These are phyloP conservation scores for Asclepias syriaca DNA, from an alignment of 257 asterid genomes.

Conservation along the genomic window DNA sequence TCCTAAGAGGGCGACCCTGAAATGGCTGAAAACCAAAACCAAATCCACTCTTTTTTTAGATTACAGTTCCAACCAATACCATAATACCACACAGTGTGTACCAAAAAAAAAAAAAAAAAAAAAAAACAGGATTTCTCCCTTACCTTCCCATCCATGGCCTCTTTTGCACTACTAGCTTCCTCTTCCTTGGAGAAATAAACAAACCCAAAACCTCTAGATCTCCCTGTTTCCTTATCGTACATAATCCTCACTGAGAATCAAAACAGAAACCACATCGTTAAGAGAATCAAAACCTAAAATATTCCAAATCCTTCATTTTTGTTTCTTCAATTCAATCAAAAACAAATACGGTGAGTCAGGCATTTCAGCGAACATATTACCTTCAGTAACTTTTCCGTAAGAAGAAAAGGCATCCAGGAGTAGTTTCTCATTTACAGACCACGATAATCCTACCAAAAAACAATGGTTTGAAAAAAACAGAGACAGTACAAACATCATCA, in stretches of 20 bases:
- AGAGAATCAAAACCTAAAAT: no score
- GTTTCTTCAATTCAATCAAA: neutral
- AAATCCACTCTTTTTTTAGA: neutral
- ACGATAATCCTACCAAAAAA: conserved; percentile 31
- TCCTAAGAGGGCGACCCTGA: conserved; percentile 47
- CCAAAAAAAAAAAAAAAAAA: neutral
- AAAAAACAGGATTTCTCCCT: neutral
- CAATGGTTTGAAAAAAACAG: neutral
- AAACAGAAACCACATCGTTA: no score
- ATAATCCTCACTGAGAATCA: conserved; percentile 31
- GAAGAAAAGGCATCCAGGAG: conserved; percentile 37
- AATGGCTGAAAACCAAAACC: conserved; percentile 27
- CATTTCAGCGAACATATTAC: conserved; percentile 32
- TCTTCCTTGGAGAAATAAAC: conserved; percentile 37
- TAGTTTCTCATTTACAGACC: conserved; percentile 42
- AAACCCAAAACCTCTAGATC: conserved; percentile 50
- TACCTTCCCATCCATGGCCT: conserved; percentile 50
- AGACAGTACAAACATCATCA: neutral
- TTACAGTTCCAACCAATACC: neutral
- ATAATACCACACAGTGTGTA: neutral
- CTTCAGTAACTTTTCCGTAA: conserved; percentile 41
- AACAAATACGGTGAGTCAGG: conserved; percentile 5
- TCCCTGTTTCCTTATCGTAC: conserved; percentile 39
- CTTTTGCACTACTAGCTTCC: conserved; percentile 41
- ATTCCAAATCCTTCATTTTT: no score